Evolutionary conservation across 768 basidiomycete genomes (phyloP).

Genomic region (Stropharia rugosoannulata): DNA sequence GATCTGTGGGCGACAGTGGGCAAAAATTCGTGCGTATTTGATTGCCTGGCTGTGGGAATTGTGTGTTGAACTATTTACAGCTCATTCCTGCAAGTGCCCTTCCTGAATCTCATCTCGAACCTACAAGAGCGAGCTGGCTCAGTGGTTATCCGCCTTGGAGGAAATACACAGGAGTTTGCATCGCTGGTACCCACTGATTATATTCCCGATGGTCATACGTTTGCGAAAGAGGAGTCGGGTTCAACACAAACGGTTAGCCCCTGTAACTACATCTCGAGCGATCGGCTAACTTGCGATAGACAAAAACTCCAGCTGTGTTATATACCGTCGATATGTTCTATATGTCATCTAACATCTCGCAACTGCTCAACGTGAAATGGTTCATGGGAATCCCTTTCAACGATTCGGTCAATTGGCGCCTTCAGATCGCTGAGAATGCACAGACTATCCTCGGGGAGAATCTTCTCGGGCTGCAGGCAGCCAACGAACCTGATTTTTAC

Average conservation of each 20-base stretch:
- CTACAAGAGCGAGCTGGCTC: slow-evolving; percentile 59
- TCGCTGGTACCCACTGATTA: slow-evolving; percentile 37
- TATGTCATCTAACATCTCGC: slow-evolving; percentile 56
- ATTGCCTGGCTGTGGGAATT: slow-evolving; percentile 5
- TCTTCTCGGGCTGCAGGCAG: slow-evolving; percentile 68
- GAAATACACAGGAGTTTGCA: slow-evolving; percentile 77
- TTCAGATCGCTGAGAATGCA: slow-evolving; percentile 55
- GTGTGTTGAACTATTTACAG: slow-evolving; percentile 20
- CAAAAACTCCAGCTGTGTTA: slow-evolving; percentile 61
- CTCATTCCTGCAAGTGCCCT: slow-evolving; percentile 51
- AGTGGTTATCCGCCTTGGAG: slow-evolving; percentile 68
- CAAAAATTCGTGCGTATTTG: slow-evolving; percentile 38
- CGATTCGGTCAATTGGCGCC: slow-evolving; percentile 50
- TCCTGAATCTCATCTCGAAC: slow-evolving; percentile 76
- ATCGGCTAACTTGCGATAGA: slow-evolving; percentile 25
- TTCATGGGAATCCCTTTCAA: slow-evolving; percentile 66
- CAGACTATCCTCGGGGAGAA: slow-evolving; percentile 63
- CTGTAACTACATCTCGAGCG: background rate
- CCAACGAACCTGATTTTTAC: slow-evolving; percentile 82
- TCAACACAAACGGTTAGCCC: slow-evolving; percentile 3
- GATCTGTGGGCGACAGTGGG: slow-evolving; percentile 33
- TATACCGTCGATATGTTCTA: slow-evolving; percentile 64
- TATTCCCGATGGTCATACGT: slow-evolving; percentile 38
- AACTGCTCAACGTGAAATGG: slow-evolving; percentile 60
- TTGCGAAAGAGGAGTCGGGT: slow-evolving; percentile 3